Percentiles rank a stretch among this genome's conserved stretches.
Conservation (phyloP, 371 early-diverging fungal species). For the Mortierella sp. region DNA sequence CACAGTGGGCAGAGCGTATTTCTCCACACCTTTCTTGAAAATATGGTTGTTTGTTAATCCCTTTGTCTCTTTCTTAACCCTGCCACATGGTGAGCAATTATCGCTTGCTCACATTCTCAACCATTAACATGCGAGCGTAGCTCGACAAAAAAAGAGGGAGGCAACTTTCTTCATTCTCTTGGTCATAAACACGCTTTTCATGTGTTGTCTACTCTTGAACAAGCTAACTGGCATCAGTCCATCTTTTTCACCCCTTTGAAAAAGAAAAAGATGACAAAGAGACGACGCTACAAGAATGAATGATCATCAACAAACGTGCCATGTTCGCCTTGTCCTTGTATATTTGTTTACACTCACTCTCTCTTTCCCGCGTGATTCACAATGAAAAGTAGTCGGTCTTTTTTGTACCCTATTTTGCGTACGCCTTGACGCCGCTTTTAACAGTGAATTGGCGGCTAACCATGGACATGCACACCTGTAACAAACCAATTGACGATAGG, state of each 20-base stretch:
- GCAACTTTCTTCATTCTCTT: no score
- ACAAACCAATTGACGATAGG: no score
- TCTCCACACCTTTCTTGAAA: background rate
- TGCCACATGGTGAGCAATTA: background rate
- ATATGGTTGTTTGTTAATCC: background rate
- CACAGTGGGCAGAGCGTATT: background rate
- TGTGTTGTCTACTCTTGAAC: background rate
- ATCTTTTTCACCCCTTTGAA: no score
- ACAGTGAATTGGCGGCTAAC: background rate
- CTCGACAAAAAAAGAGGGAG: no score
- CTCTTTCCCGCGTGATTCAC: background rate
- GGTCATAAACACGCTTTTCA: no score
- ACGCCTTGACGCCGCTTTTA: background rate
- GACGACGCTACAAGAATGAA: no score
- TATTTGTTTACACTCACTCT: conserved; percentile 1
- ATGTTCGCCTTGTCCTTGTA: background rate
- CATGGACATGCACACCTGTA: no score
- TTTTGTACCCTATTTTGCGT: background rate
- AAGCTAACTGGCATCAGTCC: no score
- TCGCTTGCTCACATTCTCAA: no score
- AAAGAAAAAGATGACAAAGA: background rate
- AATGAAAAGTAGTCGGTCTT: background rate
- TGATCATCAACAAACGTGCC: background rate
- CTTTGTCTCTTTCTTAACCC: background rate
- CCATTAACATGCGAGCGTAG: no score